Evolutionary conservation across 2,329 filamentous ascomycete genomes (phyloP).

Genomic region (Claviceps purpurea): DNA sequence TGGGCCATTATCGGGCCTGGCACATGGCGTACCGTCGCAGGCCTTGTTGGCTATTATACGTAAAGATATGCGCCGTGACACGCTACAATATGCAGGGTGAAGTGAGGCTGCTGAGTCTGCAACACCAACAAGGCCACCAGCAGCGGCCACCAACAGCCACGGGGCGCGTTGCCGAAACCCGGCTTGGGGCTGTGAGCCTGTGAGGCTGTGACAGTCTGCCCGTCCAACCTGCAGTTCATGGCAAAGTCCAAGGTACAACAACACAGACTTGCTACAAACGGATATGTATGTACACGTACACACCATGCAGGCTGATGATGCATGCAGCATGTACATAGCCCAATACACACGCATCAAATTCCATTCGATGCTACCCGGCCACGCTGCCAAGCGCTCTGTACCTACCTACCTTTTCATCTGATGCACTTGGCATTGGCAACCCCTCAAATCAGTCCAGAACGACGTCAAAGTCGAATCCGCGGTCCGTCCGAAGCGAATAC

Average conservation of each 20-base stretch:
- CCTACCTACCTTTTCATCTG: too few species aligned
- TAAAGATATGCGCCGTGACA: too few species aligned
- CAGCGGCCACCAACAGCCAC: neutral
- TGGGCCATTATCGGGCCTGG: neutral
- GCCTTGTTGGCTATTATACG: neutral
- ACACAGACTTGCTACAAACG: neutral
- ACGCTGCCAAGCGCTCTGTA: too few species aligned
- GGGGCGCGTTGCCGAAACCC: neutral
- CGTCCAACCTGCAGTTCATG: neutral
- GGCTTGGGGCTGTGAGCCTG: neutral
- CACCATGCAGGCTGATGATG: too few species aligned
- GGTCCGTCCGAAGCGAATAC: slow-evolving; percentile 29
- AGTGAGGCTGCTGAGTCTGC: neutral
- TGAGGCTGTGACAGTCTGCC: neutral
- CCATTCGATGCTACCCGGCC: too few species aligned
- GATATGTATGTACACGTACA: too few species aligned
- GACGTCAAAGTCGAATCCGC: slow-evolving; percentile 30
- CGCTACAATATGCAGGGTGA: too few species aligned
- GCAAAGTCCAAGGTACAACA: neutral
- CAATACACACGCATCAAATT: too few species aligned
- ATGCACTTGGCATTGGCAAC: too few species aligned
- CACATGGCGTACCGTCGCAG: neutral
- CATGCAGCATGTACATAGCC: too few species aligned
- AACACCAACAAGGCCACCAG: neutral
- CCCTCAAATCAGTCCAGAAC: slow-evolving; percentile 24